These are phyloP conservation scores for Penicillium palitans DNA, from an alignment of 2,329 filamentous ascomycete genomes.

Conservation along the genomic window DNA sequence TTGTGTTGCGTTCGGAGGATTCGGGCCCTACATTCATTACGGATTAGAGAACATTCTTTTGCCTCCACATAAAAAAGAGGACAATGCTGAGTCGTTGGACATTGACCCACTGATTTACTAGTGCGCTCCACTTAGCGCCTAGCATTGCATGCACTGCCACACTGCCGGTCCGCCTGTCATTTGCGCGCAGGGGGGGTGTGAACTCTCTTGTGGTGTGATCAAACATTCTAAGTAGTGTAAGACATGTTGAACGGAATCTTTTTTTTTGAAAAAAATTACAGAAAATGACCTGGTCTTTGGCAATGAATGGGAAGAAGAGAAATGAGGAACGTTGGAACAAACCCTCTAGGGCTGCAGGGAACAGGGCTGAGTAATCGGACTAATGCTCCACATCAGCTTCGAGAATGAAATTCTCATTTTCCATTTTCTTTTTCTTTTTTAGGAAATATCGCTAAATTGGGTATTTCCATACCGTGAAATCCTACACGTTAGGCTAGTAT, in stretches of 20 bases:
- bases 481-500: background rate
- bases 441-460: background rate
- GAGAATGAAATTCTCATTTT: constrained; percentile 12
- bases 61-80: constrained; percentile 21
- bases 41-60: constrained; percentile 25
- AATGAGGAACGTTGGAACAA: constrained; percentile 12
- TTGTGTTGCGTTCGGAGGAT: constrained; percentile 13
- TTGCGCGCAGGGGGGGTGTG: constrained; percentile 15
- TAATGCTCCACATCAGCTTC: constrained; percentile 24
- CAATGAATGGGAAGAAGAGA: background rate
- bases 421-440: background rate
- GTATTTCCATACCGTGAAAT: background rate
- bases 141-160: constrained; percentile 33
- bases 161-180: constrained; percentile 29
- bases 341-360: constrained; percentile 13
- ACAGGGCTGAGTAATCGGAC: constrained; percentile 17
- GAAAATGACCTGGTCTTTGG: background rate
- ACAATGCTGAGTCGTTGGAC: constrained; percentile 25
- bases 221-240: background rate
- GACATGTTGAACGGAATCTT: background rate
- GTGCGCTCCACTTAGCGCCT: constrained; percentile 24
- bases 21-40: constrained; percentile 17
- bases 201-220: background rate
- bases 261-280: background rate
- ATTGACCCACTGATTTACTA: constrained; percentile 28